These are phyloP conservation scores for Rhodomyrtus psidioides DNA, from an alignment of 441 rosid species.

Conservation along the genomic window DNA sequence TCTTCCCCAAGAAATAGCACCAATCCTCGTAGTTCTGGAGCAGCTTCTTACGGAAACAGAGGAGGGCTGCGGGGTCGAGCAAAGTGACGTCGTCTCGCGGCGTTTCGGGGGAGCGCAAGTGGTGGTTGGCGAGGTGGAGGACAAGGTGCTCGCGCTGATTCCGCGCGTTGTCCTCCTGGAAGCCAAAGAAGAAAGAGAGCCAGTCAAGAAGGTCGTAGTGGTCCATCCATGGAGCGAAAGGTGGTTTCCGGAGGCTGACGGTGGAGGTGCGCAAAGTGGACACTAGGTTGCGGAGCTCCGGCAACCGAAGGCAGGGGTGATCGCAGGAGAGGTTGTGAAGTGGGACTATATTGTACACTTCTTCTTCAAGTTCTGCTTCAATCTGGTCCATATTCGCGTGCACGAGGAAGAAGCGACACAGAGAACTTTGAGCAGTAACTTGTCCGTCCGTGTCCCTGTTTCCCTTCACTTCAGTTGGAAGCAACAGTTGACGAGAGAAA, in stretches of 20 bases:
- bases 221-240: slow-evolving; percentile 42
- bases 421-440: not conserved
- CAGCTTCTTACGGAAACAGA: slow-evolving; percentile 53
- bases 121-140: slow-evolving; percentile 76
- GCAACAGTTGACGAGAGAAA: not conserved
- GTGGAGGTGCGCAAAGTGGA: slow-evolving; percentile 49
- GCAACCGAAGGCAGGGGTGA: slow-evolving; percentile 64
- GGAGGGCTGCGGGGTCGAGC: slow-evolving; percentile 51
- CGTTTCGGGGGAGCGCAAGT: slow-evolving; percentile 63
- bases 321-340: slow-evolving; percentile 67
- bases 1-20: slow-evolving; percentile 67
- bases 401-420: not conserved
- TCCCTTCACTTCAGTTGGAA: rapidly evolving
- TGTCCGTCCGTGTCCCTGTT: not conserved
- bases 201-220: slow-evolving; percentile 79
- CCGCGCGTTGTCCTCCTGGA: slow-evolving; percentile 64
- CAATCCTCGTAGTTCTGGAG: slow-evolving; percentile 61
- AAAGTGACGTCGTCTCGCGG: slow-evolving; percentile 65
- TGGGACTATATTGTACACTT: slow-evolving; percentile 65
- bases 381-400: not conserved
- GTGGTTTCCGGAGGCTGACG: slow-evolving; percentile 58
- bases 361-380: slow-evolving; percentile 4
- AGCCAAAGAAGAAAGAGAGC: slow-evolving; percentile 69
- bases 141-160: slow-evolving; percentile 84
- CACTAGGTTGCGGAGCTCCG: slow-evolving; percentile 68